Evolutionary conservation across 805 yeast species (phyloP), one percentile per base, ranked within the genome.

Genomic region (Wickerhamomyces subpelliculosus): DNA sequence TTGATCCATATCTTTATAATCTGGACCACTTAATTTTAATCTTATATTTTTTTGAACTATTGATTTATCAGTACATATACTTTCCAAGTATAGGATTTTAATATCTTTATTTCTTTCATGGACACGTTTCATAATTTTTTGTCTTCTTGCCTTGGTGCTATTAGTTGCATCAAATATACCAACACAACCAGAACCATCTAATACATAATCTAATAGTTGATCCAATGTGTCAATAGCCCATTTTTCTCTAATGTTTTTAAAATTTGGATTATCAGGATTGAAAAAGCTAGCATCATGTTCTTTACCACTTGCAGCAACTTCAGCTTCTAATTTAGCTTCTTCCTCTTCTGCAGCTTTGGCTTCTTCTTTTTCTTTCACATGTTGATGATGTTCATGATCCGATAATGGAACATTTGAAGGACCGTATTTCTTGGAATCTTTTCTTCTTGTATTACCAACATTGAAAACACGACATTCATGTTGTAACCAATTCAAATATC

Each of bases 191-290:
- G 80, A 76, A 0, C 87, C 94, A 12, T 75, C 70, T 34, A 88
- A 57, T 5, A 93, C 72, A 60, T 85, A 89, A 48, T 89, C 90
- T 26, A 90, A 65, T 39, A 90, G 62, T 51, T 82, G 84, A 43
- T 87, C 90, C 40, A 90, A 64, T 0, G 98, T 90, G 46, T 90
- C 95, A 78, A 83, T 80, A 0, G 98, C 98, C 97, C 97, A 93
- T 58, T 83, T 75, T 53, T 90, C 97, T 43, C 97, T 73, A 32
- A 87, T 64, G 24, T 70, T 66, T 4, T 75, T 75, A 14, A 82
- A 76, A 12, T 73, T 65, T 29, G 67, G 61, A 58, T 93, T 87
- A 38, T 75, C 78, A 0, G 97, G 97, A 25, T 80, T 73, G 62
- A 90, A 90, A 55, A 90, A 90, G 40, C 73, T 80, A 2, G 97